Conservation (phyloP, 2,329 filamentous ascomycete genomes). For the Teratosphaeria destructans region DNA sequence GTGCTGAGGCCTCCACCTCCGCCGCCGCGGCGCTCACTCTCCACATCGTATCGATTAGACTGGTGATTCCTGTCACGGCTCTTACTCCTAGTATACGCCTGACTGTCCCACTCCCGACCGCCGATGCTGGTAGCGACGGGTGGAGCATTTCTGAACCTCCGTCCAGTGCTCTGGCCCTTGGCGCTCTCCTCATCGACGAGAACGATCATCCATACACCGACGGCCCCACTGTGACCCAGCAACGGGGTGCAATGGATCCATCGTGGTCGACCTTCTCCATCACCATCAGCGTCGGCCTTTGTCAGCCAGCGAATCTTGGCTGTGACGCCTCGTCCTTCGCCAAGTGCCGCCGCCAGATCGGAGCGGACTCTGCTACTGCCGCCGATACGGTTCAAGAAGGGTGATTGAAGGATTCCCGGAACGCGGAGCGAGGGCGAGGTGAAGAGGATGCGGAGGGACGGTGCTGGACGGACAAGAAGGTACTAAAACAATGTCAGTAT, state of each 20-base stretch:
- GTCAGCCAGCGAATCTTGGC: conserved; percentile 64
- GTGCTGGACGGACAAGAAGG: conserved; percentile 37
- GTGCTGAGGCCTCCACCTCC: not conserved
- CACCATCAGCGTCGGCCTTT: conserved; percentile 27
- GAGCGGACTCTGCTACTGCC: conserved; percentile 43
- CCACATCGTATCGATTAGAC: conserved; percentile 13
- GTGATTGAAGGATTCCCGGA: conserved; percentile 39
- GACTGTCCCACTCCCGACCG: conserved; percentile 23
- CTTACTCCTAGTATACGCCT: conserved; percentile 2
- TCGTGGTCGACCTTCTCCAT: conserved; percentile 49
- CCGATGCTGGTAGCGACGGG: conserved; percentile 25
- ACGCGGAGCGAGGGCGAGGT: conserved; percentile 40
- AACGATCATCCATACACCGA: conserved; percentile 72
- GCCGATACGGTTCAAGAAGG: conserved; percentile 39
- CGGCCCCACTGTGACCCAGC: conserved; percentile 52
- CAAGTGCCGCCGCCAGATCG: conserved; percentile 50
- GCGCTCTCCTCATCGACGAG: conserved; percentile 50
- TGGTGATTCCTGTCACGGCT: conserved; percentile 5
- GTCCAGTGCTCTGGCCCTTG: conserved; percentile 4
- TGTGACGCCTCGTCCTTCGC: conserved; percentile 59
- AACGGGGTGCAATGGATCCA: conserved; percentile 74
- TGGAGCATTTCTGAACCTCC: conserved; percentile 26
- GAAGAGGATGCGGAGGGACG: conserved; percentile 41
- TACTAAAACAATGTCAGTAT: conserved; percentile 26
- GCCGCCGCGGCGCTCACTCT: conserved; percentile 8